Evolutionary conservation across 768 basidiomycete genomes (phyloP).

Genomic region (Lentinula sp.): DNA sequence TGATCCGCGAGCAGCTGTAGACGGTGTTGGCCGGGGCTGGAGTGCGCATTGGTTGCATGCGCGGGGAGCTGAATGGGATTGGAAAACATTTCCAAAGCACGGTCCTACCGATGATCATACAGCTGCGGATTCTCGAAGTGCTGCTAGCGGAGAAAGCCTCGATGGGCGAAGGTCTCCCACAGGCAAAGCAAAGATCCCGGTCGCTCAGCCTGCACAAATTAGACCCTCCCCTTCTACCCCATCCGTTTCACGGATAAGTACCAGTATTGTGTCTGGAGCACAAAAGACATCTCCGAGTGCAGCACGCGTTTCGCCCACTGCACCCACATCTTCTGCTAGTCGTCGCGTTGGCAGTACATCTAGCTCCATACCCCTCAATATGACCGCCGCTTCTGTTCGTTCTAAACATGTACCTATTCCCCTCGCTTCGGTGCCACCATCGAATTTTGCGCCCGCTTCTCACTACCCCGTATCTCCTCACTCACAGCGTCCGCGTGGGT

Average conservation of each 20-base stretch:
- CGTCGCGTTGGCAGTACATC: conserved; percentile 4
- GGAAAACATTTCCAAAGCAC: conserved; percentile 52
- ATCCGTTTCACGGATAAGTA: background rate
- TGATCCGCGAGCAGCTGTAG: conserved; percentile 61
- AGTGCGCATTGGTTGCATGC: conserved; percentile 48
- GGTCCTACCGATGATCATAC: conserved; percentile 15
- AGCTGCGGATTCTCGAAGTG: conserved; percentile 38
- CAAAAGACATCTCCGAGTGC: background rate
- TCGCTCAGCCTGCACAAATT: background rate
- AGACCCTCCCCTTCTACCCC: background rate
- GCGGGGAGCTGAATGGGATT: conserved; percentile 56
- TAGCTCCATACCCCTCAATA: conserved; percentile 13
- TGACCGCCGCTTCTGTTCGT: conserved; percentile 19
- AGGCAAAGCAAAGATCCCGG: background rate
- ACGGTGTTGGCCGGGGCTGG: conserved; percentile 64
- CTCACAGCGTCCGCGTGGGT: conserved; percentile 30
- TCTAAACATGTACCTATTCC: conserved; percentile 37
- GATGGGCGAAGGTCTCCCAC: conserved; percentile 20
- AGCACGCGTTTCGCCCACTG: background rate
- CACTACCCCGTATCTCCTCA: conserved; percentile 48
- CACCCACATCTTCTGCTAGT: conserved; percentile 14
- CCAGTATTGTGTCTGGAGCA: background rate
- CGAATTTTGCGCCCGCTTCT: conserved; percentile 24
- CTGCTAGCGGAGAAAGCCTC: conserved; percentile 46
- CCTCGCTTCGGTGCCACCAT: conserved; percentile 23